Conservation (phyloP, 176 grass and related monocot genomes). For the Triticum timopheevii region DNA sequence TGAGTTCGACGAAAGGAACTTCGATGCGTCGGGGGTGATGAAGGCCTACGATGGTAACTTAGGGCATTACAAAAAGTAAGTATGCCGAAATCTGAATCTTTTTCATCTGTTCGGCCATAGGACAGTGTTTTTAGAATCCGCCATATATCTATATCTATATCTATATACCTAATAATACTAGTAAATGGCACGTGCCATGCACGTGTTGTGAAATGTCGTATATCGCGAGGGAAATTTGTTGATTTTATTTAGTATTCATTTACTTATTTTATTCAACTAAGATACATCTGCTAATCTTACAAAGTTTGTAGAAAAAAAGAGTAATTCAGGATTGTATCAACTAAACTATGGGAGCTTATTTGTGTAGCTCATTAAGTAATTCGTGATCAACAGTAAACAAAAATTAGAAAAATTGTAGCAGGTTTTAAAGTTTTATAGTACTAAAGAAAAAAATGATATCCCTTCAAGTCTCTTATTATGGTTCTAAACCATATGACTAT, state of each 20-base stretch:
- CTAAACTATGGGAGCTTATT: not conserved
- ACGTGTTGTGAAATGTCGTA: not conserved
- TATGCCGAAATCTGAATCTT: no score
- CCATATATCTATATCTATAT: no score
- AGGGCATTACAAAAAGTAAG: no score
- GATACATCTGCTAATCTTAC: not conserved
- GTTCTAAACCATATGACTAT: not conserved
- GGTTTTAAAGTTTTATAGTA: not conserved
- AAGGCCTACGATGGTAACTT: no score
- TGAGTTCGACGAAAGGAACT: no score
- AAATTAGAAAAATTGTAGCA: not conserved
- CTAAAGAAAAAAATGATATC: not conserved
- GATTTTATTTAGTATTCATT: not conserved
- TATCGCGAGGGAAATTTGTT: not conserved
- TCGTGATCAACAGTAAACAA: not conserved
- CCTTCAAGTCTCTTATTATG: not conserved
- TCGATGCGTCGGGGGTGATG: no score
- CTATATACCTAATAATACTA: not conserved
- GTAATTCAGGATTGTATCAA: not conserved
- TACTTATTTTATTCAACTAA: not conserved
- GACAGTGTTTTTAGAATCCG: no score
- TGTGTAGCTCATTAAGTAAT: not conserved
- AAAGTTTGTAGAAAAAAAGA: not conserved
- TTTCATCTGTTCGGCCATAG: no score
- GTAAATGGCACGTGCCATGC: not conserved